A percentile compares a stretch with the other conserved stretches of the same genome.
phyloP scores from a whole-genome alignment of 768 basidiomycete genomes.

The Clitopilus hobsonii region DNA sequence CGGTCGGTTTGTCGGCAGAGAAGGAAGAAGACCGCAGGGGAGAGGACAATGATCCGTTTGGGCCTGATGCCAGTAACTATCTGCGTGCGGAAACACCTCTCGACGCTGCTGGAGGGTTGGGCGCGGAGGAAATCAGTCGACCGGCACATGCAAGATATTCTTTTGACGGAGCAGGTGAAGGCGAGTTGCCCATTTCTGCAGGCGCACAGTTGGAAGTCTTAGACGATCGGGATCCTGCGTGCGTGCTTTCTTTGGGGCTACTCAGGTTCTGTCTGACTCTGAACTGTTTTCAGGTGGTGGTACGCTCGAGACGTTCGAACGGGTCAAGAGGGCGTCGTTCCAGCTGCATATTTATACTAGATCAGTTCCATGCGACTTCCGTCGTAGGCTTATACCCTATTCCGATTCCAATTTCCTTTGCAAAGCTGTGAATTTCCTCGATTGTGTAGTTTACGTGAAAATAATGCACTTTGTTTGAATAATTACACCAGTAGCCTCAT shows the following conservation, averaged over 20 bases:
- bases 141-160: conserved; percentile 80
- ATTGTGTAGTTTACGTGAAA: background rate
- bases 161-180: conserved; percentile 75
- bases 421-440: background rate
- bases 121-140: conserved; percentile 64
- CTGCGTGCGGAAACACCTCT: conserved; percentile 78
- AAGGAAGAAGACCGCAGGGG: conserved; percentile 52
- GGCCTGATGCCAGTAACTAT: conserved; percentile 73
- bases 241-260: conserved; percentile 26
- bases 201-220: conserved; percentile 73
- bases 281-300: conserved; percentile 76
- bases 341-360: conserved; percentile 88
- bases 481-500: too few species aligned
- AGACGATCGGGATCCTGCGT: conserved; percentile 80
- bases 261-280: conserved; percentile 11
- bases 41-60: conserved; percentile 51
- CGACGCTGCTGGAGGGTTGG: conserved; percentile 61
- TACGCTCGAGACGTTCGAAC: conserved; percentile 78
- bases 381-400: conserved; percentile 21
- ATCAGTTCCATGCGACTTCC: conserved; percentile 33
- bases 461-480: background rate
- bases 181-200: conserved; percentile 65
- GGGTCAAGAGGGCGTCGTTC: conserved; percentile 86
- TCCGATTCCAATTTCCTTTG: background rate
- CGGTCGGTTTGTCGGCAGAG: conserved; percentile 39